Percentiles rank a stretch among this genome's conserved stretches.
Evolutionary conservation across 805 yeast genomes (phyloP).

Genomic region (Wickerhamia fluorescens): DNA sequence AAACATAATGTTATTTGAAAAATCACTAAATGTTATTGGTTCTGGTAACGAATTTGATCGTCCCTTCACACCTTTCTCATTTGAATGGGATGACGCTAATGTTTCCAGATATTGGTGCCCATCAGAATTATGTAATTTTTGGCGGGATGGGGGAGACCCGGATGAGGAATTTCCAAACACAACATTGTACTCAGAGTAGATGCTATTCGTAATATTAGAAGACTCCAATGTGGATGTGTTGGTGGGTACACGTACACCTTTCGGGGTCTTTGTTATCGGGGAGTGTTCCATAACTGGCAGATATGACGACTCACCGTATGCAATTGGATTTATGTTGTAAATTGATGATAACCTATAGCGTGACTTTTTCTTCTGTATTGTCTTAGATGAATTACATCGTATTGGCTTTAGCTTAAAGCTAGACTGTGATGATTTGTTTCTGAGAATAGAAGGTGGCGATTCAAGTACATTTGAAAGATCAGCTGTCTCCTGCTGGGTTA

Average conservation of each 20-base stretch:
- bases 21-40: too few species aligned
- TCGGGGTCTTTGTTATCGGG: too few species aligned
- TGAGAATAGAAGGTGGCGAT: constrained; percentile 1
- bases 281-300: constrained; percentile 1
- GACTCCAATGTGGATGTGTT: too few species aligned
- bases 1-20: too few species aligned
- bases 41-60: constrained; percentile 17
- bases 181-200: too few species aligned
- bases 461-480: too few species aligned
- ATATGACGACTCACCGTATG: constrained; percentile 9
- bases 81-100: constrained; percentile 2
- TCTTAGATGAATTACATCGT: constrained; percentile 18
- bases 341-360: constrained; percentile 31
- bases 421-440: constrained; percentile 20
- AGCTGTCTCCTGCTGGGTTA: too few species aligned
- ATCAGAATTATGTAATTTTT: too few species aligned
- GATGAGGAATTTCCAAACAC: too few species aligned
- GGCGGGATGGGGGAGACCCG: too few species aligned
- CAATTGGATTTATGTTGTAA: constrained; percentile 31
- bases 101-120: constrained; percentile 1
- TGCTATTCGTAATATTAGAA: too few species aligned
- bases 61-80: constrained; percentile 6
- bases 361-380: constrained; percentile 34
- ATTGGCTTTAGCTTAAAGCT: constrained; percentile 34
- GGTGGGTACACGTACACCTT: too few species aligned